A percentile compares a stretch with the other conserved stretches of the same genome.
phyloP scores from a whole-genome alignment of 208 protist genomes.

The Herpetomonas samuelpessoai region DNA sequence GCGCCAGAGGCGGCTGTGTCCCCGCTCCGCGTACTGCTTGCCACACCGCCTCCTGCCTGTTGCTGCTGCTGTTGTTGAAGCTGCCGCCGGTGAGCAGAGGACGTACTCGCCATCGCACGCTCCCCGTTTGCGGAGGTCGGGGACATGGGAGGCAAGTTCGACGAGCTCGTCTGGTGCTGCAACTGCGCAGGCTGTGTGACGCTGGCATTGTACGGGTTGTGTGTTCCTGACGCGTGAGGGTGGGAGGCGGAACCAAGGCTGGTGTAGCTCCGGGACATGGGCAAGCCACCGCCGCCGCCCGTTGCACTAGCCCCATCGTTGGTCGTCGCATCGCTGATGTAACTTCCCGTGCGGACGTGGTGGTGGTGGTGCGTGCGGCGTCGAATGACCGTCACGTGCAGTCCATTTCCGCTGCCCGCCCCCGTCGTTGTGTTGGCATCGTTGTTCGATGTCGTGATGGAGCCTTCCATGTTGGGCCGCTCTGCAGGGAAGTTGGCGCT shows the following conservation, averaged over 20 bases:
- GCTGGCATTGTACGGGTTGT: not conserved
- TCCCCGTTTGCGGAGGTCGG: not conserved
- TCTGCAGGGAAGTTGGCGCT: not conserved
- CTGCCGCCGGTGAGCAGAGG: no score
- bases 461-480: not conserved
- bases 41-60: not conserved
- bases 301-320: conserved; percentile 5
- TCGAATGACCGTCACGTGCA: conserved; percentile 14
- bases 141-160: not conserved
- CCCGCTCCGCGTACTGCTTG: conserved; percentile 30
- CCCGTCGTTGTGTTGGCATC: no score
- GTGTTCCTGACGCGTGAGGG: not conserved
- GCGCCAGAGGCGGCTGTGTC: conserved; percentile 13
- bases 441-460: not conserved
- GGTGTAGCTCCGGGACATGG: conserved; percentile 12
- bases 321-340: conserved; percentile 24
- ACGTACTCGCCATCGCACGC: not conserved
- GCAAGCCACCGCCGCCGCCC: conserved; percentile 4
- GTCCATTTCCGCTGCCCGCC: not conserved
- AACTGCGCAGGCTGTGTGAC: not conserved
- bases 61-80: conserved; percentile 4
- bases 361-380: conserved; percentile 6
- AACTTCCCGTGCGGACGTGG: conserved; percentile 16
- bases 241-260: conserved; percentile 8
- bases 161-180: not conserved